Percentiles rank a stretch among this genome's conserved stretches.
phyloP scores from a whole-genome alignment of 176 grass and related monocot genomes.

The Aechmea fasciata region DNA sequence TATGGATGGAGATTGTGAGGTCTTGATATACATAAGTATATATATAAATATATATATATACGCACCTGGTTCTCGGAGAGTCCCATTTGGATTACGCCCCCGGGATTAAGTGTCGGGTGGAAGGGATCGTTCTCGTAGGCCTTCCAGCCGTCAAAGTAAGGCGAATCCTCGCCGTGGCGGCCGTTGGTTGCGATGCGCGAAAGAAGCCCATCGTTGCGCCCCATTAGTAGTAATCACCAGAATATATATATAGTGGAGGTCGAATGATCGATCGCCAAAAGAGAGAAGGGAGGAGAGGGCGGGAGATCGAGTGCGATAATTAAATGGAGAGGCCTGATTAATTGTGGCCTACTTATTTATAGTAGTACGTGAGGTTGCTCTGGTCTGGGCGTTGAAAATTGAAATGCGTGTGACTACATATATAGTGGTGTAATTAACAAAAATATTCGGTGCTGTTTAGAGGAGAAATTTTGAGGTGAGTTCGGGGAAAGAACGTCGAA shows the following conservation, averaged over 20 bases:
- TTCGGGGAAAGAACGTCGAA: not conserved
- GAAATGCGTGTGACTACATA: no score
- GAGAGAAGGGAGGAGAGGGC: not conserved
- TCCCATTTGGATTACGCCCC: conserved; percentile 88
- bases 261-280: not conserved
- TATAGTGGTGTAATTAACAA: no score
- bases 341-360: no score
- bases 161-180: conserved; percentile 77
- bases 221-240: not conserved
- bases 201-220: conserved; percentile 17
- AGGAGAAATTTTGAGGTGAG: not conserved
- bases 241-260: not conserved
- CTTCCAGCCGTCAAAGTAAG: conserved; percentile 93
- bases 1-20: no score
- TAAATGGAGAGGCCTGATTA: no score
- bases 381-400: no score
- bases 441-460: no score
- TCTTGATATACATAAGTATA: no score
- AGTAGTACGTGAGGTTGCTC: no score
- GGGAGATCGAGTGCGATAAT: not conserved
- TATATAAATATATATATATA: no score
- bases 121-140: conserved; percentile 70
- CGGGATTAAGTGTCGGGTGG: conserved; percentile 34
- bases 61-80: conserved; percentile 75
- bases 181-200: conserved; percentile 49